Base-by-base conservation (phyloP, 129 eudicot genomes). In the Flaveria sonorensis region DNA sequence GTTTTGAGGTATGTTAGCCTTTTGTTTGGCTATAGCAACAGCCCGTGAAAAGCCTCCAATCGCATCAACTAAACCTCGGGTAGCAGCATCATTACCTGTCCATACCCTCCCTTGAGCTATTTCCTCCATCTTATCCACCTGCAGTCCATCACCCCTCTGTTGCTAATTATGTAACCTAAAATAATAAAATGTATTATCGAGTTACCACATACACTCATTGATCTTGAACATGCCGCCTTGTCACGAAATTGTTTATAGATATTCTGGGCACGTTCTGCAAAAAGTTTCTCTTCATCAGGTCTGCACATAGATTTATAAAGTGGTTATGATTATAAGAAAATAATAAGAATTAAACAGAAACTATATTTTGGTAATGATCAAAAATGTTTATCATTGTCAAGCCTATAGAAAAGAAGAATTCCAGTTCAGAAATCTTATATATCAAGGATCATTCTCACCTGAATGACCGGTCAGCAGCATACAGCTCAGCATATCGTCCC, bases 61-160 rank as follows among this genome's bases (percentile, higher is more conserved):
- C 23, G 98, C 96, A 88, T 92, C 98, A 72, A 92, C 94, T 74
- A 92, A 82, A 71, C 96, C 96, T 39, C 94, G 83, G 56, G 92
- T 83, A 77, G 89, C 90, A 42, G 98, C 98, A 78, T 88, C 92
- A 13, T 77, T 85, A 10, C 98, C 96, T 3, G 87, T 92, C 97
- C 97, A 92, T 46, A 89, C 92, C 81, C 97, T 83, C 23, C 97
- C 97, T 88, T 92, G 97, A 46, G 97, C 97, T 53, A 87, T 74
- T 78, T 92, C 97, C 70, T 92, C 97, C 95, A 92, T 92, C 77
- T 84, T 66, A 13, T 89, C 97, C 52, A 77, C 77, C 77, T 72
- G 77, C 52, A 80, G 68, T 21, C 2, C 2, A 6, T 15, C 15
- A 72, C 48, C 46, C 45, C 23, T 67, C 18, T 72, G 10, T 77